A percentile compares a stretch with the other conserved stretches of the same genome.
phyloP scores from a whole-genome alignment of 2,329 filamentous ascomycete genomes.

The Dactylonectria estremocensis region DNA sequence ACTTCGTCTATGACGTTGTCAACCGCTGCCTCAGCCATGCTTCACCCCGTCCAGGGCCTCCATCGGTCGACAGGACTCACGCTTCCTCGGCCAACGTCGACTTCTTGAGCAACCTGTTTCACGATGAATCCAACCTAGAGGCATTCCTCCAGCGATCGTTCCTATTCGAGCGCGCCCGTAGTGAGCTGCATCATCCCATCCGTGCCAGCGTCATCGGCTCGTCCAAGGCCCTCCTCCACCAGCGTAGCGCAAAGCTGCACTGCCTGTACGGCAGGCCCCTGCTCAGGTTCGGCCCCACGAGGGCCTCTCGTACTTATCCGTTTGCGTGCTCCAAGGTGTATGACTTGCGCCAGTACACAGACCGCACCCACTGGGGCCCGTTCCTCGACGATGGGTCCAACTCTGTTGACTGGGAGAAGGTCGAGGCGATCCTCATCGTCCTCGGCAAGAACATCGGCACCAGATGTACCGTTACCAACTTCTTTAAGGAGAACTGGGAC shows the following conservation, averaged over 20 bases:
- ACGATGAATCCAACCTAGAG: conserved; percentile 66
- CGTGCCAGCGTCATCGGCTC: conserved; percentile 49
- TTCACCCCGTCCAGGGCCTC: conserved; percentile 52
- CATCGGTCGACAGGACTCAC: conserved; percentile 53
- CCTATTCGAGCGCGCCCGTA: conserved; percentile 72
- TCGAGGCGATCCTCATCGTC: conserved; percentile 81
- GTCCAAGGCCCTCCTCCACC: conserved; percentile 58
- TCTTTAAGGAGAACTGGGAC: conserved; percentile 69
- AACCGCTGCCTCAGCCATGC: conserved; percentile 63
- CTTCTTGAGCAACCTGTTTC: conserved; percentile 62
- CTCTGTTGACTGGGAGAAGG: conserved; percentile 83
- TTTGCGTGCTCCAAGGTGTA: conserved; percentile 81
- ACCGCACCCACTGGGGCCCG: conserved; percentile 77
- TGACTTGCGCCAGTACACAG: conserved; percentile 78
- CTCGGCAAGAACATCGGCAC: conserved; percentile 73
- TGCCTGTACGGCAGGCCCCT: conserved; percentile 77
- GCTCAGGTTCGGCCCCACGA: conserved; percentile 54
- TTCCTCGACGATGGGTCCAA: conserved; percentile 75
- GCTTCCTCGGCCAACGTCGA: conserved; percentile 63
- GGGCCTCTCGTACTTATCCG: conserved; percentile 63
- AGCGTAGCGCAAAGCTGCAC: conserved; percentile 80
- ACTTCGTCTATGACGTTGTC: conserved; percentile 64
- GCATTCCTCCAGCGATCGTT: conserved; percentile 76
- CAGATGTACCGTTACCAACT: conserved; percentile 62
- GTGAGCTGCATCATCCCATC: conserved; percentile 46